phyloP scores from a whole-genome alignment of 345 rosid genomes.

The Odontarrhena argentea region DNA sequence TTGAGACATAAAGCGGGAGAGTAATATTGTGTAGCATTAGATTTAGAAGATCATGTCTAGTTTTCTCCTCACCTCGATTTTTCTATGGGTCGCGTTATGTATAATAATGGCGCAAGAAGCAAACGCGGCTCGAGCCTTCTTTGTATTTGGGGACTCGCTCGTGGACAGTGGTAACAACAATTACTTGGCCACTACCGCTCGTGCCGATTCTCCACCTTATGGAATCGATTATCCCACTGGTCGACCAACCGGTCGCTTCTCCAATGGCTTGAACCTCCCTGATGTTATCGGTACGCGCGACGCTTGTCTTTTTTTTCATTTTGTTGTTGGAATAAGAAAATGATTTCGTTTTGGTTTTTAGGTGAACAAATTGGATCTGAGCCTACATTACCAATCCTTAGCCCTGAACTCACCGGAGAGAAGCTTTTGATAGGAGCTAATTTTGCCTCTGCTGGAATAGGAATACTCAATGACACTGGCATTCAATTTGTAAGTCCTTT shows the following conservation, averaged over 20 bases:
- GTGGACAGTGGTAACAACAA: slow-evolving; percentile 83
- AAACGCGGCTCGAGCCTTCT: slow-evolving; percentile 62
- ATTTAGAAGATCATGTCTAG: slow-evolving; percentile 19
- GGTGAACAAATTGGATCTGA: slow-evolving; percentile 62
- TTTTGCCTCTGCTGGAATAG: slow-evolving; percentile 91
- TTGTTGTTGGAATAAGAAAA: not conserved
- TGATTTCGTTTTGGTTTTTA: slow-evolving; percentile 30
- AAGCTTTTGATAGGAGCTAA: slow-evolving; percentile 74
- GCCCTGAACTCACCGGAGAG: slow-evolving; percentile 59
- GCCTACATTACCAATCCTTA: slow-evolving; percentile 70
- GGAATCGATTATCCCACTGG: slow-evolving; percentile 73
- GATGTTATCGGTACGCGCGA: slow-evolving; percentile 55
- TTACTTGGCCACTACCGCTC: slow-evolving; percentile 66
- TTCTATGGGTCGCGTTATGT: slow-evolving; percentile 2
- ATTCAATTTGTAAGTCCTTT: slow-evolving; percentile 40
- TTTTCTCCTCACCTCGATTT: not conserved
- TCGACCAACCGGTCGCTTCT: slow-evolving; percentile 73
- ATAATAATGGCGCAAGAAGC: slow-evolving; percentile 25
- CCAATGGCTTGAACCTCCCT: slow-evolving; percentile 76
- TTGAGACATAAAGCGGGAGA: not conserved
- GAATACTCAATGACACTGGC: slow-evolving; percentile 48
- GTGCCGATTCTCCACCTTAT: slow-evolving; percentile 73
- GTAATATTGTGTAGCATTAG: not conserved
- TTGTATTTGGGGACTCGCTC: slow-evolving; percentile 77
- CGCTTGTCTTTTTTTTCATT: not conserved